Conservation (phyloP, 495 filamentous ascomycete species). For the Terfezia boudieri region DNA sequence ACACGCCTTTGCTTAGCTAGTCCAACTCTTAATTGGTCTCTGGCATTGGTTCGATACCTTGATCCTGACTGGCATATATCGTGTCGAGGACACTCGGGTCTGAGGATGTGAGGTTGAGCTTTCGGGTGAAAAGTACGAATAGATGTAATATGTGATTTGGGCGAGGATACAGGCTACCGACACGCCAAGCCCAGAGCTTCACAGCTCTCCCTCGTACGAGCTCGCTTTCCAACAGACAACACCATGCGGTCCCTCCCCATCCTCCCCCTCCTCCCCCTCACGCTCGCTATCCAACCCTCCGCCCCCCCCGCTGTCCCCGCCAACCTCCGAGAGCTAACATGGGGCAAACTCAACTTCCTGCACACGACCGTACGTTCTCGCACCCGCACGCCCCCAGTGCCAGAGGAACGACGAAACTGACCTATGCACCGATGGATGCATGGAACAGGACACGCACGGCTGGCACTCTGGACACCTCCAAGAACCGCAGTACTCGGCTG, state of each 20-base stretch:
- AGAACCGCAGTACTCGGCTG: constrained; percentile 78
- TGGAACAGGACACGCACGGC: constrained; percentile 50
- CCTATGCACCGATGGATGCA: neutral
- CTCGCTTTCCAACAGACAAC: neutral
- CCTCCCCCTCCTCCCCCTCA: constrained; percentile 2
- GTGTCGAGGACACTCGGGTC: constrained; percentile 34
- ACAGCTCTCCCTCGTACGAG: no score
- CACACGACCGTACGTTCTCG: constrained; percentile 39
- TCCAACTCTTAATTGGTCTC: constrained; percentile 21
- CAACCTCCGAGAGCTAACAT: constrained; percentile 58
- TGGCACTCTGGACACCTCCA: constrained; percentile 88
- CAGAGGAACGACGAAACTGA: neutral
- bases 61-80: constrained; percentile 38
- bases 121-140: constrained; percentile 53
- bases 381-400: neutral
- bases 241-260: neutral
- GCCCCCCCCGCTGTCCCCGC: constrained; percentile 49
- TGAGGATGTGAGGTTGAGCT: constrained; percentile 24
- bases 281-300: constrained; percentile 47
- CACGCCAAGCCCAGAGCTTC: no score
- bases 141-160: constrained; percentile 83
- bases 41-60: constrained; percentile 44
- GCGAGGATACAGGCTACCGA: constrained; percentile 85
- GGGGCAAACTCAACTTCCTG: constrained; percentile 86
- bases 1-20: no score